Conservation (phyloP, 768 basidiomycete genomes). For the Mrakia blollopis region DNA sequence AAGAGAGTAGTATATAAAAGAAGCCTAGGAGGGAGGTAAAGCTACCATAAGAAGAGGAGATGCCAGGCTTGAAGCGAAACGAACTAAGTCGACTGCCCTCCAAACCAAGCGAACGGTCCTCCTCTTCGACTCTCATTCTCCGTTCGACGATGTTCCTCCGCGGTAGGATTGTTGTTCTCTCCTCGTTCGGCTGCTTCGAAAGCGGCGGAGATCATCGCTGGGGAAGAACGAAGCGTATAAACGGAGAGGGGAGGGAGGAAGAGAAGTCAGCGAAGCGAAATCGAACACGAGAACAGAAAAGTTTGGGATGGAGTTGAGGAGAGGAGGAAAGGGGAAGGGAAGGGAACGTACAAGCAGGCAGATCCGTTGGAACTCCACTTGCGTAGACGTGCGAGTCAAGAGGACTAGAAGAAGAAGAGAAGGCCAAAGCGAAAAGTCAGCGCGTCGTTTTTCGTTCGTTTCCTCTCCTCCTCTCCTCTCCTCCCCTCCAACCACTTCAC, state of each 20-base stretch:
- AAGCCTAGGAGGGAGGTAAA: no score
- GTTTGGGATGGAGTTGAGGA: no score
- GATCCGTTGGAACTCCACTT: constrained; percentile 30
- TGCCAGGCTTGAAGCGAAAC: no score
- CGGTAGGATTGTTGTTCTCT: background rate
- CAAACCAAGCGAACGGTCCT: background rate
- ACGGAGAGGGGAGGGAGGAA: background rate
- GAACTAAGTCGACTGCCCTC: background rate
- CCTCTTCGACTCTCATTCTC: background rate
- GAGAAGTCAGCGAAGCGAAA: background rate
- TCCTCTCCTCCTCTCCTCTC: no score
- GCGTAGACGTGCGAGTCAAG: constrained; percentile 31
- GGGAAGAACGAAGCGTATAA: background rate
- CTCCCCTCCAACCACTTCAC: no score
- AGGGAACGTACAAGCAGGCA: constrained; percentile 17
- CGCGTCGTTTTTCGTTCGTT: no score
- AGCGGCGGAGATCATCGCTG: constrained; percentile 31
- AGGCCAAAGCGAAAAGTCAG: background rate
- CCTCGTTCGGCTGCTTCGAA: constrained; percentile 31
- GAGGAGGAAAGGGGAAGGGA: background rate
- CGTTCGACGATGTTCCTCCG: background rate
- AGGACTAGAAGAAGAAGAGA: background rate
- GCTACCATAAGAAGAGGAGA: no score
- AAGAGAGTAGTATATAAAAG: no score
- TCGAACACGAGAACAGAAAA: background rate